Conservation (phyloP, 106 monocot species). For the Dioscorea zingiberensis region DNA sequence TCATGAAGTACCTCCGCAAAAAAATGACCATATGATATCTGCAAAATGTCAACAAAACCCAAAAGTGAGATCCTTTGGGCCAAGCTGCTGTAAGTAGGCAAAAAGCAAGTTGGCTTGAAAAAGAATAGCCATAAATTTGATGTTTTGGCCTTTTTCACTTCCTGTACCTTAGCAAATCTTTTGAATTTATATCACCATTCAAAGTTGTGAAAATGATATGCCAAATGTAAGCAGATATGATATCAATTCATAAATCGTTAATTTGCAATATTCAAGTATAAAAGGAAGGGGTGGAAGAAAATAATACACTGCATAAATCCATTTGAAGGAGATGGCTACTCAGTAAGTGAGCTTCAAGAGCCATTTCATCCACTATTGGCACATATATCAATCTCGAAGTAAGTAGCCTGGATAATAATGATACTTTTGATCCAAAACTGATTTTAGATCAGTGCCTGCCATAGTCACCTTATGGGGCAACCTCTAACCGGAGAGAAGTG, state of each 20-base stretch:
- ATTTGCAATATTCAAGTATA: not conserved
- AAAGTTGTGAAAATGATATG: not conserved
- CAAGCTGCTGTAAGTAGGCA: too few species aligned
- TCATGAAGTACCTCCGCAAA: too few species aligned
- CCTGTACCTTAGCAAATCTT: too few species aligned
- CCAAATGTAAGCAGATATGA: too few species aligned
- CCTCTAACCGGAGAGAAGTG: conserved; percentile 69
- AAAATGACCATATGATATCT: too few species aligned
- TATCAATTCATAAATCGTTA: not conserved
- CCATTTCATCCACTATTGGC: conserved; percentile 99
- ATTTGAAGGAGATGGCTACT: conserved; percentile 96
- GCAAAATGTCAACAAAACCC: too few species aligned
- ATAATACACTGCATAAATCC: conserved; percentile 99
- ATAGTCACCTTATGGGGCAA: conserved; percentile 91
- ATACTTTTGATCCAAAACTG: conserved; percentile 99
- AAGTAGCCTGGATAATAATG: conserved; percentile 95
- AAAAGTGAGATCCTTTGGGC: too few species aligned
- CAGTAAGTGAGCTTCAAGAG: conserved; percentile 72
- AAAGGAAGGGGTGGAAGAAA: too few species aligned
- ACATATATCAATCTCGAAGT: conserved; percentile 96
- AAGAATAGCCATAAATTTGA: not conserved
- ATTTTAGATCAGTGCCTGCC: conserved; percentile 94
- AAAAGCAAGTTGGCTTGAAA: not conserved
- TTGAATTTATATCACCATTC: not conserved
- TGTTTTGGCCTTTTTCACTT: not conserved